Conservation (phyloP, 2,329 filamentous ascomycete species). For the Botrytis medusae region DNA sequence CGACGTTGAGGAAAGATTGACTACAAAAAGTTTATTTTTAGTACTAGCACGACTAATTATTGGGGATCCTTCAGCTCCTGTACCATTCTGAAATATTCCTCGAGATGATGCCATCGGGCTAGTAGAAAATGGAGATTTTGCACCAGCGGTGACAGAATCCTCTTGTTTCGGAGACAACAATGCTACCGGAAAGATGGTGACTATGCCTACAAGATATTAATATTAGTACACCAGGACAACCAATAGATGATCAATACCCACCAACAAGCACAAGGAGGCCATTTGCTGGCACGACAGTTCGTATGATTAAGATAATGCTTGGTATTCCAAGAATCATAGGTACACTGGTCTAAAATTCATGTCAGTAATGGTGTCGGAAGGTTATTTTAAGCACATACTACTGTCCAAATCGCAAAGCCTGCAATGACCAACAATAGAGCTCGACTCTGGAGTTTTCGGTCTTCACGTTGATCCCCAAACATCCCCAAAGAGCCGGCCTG, state of each 20-base stretch:
- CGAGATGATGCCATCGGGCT: conserved; percentile 29
- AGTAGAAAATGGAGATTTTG: conserved; percentile 38
- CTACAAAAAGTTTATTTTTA: conserved; percentile 38
- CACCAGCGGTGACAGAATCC: conserved; percentile 35
- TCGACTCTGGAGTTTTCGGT: conserved; percentile 31
- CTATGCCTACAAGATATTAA: conserved; percentile 29
- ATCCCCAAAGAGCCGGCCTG: conserved; percentile 32
- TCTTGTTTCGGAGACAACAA: conserved; percentile 32
- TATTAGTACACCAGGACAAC: neutral
- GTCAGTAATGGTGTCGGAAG: conserved; percentile 25
- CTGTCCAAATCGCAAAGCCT: conserved; percentile 38
- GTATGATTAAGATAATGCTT: conserved; percentile 34
- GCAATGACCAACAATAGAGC: conserved; percentile 33
- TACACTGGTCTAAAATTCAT: conserved; percentile 33
- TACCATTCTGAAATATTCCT: conserved; percentile 28
- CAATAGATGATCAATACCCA: conserved; percentile 25
- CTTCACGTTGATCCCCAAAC: conserved; percentile 28
- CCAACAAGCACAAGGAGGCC: conserved; percentile 38
- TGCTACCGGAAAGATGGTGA: conserved; percentile 33
- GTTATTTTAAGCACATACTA: conserved; percentile 27
- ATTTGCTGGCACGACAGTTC: conserved; percentile 38
- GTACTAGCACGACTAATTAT: conserved; percentile 30
- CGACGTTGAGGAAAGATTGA: conserved; percentile 37
- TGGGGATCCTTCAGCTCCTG: conserved; percentile 34
- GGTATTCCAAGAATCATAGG: conserved; percentile 39